phyloP scores from a whole-genome alignment of 2,329 filamentous ascomycete genomes.

The Hymenoscyphus salicellus region DNA sequence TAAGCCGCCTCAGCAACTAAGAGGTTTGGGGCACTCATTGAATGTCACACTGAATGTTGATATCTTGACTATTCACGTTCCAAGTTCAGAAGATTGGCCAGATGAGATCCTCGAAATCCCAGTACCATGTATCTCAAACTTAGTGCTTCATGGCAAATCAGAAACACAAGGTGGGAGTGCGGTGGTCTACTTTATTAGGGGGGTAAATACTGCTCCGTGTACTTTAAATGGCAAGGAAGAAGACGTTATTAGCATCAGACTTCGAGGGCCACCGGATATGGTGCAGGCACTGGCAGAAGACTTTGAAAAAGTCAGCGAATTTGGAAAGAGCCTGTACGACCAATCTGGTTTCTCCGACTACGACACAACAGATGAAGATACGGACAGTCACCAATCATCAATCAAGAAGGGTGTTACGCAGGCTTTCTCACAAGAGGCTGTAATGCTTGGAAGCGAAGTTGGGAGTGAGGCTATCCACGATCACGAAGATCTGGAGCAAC shows the following conservation, averaged over 20 bases:
- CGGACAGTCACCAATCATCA: neutral
- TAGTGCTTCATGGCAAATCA: neutral
- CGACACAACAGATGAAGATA: neutral
- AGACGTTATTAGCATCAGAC: neutral
- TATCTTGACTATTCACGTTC: neutral
- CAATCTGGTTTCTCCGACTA: neutral
- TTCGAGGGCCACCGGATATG: neutral
- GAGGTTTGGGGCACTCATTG: neutral
- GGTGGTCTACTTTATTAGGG: neutral
- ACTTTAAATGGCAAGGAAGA: neutral
- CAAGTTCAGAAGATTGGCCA: neutral
- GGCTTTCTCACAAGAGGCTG: neutral
- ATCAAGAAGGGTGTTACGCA: neutral
- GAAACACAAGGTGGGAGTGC: neutral
- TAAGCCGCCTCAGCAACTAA: neutral
- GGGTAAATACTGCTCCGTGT: neutral
- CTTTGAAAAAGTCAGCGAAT: neutral
- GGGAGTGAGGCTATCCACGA: neutral
- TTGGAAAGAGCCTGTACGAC: neutral
- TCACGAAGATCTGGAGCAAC: neutral
- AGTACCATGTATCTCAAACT: neutral
- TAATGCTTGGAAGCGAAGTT: neutral
- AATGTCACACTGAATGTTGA: neutral
- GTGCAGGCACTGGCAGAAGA: neutral
- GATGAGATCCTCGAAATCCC: conserved; percentile 4